These are phyloP conservation scores for Hymenoscyphus infarciens DNA, from an alignment of 2,329 filamentous ascomycete species.

Conservation along the genomic window DNA sequence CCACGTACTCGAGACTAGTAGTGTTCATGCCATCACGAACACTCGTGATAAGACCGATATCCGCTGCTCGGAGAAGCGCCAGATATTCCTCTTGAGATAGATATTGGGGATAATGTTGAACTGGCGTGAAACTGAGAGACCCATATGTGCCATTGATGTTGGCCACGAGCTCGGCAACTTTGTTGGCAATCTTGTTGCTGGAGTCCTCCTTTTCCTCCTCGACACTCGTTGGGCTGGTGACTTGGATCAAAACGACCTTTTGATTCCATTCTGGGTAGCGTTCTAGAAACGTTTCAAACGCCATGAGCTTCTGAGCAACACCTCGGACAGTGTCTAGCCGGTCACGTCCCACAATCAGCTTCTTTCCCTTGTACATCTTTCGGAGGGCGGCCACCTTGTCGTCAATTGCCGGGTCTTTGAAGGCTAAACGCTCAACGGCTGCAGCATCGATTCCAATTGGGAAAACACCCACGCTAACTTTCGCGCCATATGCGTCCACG, in stretches of 20 bases:
- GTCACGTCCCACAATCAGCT: constrained; percentile 92
- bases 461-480: constrained; percentile 88
- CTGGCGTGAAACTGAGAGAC: constrained; percentile 81
- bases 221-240: constrained; percentile 81
- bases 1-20: constrained; percentile 88
- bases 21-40: constrained; percentile 98
- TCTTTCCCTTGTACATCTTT: constrained; percentile 80
- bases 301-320: constrained; percentile 92
- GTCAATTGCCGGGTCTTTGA: constrained; percentile 64
- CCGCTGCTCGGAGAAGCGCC: constrained; percentile 82
- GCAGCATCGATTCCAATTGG: constrained; percentile 92
- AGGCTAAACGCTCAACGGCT: constrained; percentile 72
- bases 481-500: constrained; percentile 83
- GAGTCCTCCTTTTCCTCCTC: constrained; percentile 74
- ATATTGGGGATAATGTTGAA: constrained; percentile 94
- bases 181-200: constrained; percentile 78
- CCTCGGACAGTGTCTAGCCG: constrained; percentile 90
- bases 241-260: constrained; percentile 89
- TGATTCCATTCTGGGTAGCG: constrained; percentile 88
- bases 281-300: constrained; percentile 88
- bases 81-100: constrained; percentile 89
- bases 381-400: constrained; percentile 69
- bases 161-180: constrained; percentile 86
- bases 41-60: constrained; percentile 91
- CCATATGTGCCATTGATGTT: constrained; percentile 90